Evolutionary conservation across 805 yeast genomes (phyloP), one percentile per base, ranked within the genome.

Genomic region (Teunomyces kruisii): DNA sequence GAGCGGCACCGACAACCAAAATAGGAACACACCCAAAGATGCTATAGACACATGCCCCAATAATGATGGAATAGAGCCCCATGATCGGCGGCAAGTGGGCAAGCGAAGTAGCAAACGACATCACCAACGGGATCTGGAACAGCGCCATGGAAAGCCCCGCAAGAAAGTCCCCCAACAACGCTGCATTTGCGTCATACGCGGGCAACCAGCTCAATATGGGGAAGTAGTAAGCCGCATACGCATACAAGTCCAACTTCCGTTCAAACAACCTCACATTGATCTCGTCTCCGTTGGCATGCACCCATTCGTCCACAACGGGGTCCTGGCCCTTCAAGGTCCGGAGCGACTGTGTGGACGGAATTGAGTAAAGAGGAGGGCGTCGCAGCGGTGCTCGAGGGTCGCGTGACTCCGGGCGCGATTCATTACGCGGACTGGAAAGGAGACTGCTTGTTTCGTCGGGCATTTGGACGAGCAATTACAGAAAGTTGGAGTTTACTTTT

Each of bases 1-100:
- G 91, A 62, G 90, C 95, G 1, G 97, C 96, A 0, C 96, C 96
- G 14, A 90, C 95, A 32, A 89, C 82, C 85, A 90, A 80, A 47
- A 84, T 84, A 0, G 96, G 96, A 1, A 89, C 95, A 0, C 94
- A 79, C 0, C 97, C 97, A 47, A 89, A 72, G 3, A 89, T 48
- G 6, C 88, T 75, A 59, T 90, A 90, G 6, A 87, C 67, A n/a
- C 85, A 66, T 0, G 96, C 95, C 0, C 94, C 88, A 3, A 86
- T 71, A 1, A 88, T 83, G 39, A 89, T 74, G 0, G 90, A 88
- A 51, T 83, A 78, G 7, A 91, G 70, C 0, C 97, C 97, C 51
- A 86, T 80, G 2, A 85, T 63, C 0, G 96, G 88, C 9, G 94
- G 92, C 9, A 88, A 84, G 55, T 84, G 88, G 1, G 96, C 95